Conservation (phyloP, 2,329 filamentous ascomycete genomes). For the Zelopaecilomyces penicillatus region DNA sequence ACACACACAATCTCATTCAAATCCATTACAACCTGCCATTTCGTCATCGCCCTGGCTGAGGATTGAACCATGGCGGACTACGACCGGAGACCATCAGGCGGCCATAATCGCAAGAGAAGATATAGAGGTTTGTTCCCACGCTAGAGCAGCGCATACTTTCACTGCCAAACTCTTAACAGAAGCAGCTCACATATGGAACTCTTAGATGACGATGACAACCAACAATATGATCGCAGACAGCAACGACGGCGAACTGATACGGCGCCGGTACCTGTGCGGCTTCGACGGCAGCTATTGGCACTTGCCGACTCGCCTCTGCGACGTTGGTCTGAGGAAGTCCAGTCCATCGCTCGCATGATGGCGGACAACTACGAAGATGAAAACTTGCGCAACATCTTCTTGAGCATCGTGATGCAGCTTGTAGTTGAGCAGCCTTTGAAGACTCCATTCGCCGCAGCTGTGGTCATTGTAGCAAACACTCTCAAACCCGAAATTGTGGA, state of each 20-base stretch:
- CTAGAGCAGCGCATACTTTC: not conserved
- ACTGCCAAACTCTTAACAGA: not conserved
- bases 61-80: constrained; percentile 43
- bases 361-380: constrained; percentile 81
- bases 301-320: constrained; percentile 77
- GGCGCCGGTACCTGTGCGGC: constrained; percentile 55
- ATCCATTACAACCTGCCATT: constrained; percentile 2
- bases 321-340: constrained; percentile 70
- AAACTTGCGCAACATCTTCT: constrained; percentile 64
- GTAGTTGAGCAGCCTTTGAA: constrained; percentile 90
- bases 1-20: not conserved
- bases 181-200: constrained; percentile 3
- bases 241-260: constrained; percentile 69
- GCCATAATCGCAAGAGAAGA: constrained; percentile 64
- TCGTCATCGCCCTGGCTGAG: not conserved
- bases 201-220: constrained; percentile 59
- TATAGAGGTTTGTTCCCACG: constrained; percentile 56
- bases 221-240: constrained; percentile 65
- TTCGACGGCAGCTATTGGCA: constrained; percentile 69
- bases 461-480: constrained; percentile 71
- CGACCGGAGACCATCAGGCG: constrained; percentile 44
- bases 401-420: constrained; percentile 66
- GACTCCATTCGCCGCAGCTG: constrained; percentile 86
- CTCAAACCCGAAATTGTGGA: constrained; percentile 66
- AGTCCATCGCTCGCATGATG: constrained; percentile 65